phyloP scores from a whole-genome alignment of 2,329 filamentous ascomycete species.

The Fonsecaea nubica region DNA sequence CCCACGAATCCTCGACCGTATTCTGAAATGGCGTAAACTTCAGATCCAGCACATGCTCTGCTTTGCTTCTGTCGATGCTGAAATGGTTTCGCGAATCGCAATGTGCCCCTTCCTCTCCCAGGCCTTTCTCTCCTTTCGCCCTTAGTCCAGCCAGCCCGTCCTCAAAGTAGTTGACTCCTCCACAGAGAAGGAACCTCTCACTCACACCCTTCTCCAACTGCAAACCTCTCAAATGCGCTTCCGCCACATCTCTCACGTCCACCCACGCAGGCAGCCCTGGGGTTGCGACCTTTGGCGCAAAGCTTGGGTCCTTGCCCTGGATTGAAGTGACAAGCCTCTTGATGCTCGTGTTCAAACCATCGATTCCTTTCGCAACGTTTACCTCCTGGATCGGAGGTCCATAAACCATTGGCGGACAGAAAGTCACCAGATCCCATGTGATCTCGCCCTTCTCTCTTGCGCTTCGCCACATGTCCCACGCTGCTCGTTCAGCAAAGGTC shows the following conservation, averaged over 20 bases:
- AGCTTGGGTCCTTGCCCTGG: constrained; percentile 18
- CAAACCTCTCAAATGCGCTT: constrained; percentile 30
- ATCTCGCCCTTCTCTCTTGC: constrained; percentile 36
- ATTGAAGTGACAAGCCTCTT: constrained; percentile 14
- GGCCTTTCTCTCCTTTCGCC: constrained; percentile 24
- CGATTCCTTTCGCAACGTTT: constrained; percentile 19
- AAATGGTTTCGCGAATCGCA: constrained; percentile 21
- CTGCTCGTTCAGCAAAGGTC: constrained; percentile 40
- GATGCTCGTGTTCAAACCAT: constrained; percentile 25
- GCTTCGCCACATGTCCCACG: constrained; percentile 40
- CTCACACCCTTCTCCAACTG: constrained; percentile 27
- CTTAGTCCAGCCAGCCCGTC: constrained; percentile 29
- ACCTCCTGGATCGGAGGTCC: constrained; percentile 48
- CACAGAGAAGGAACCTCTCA: constrained; percentile 28
- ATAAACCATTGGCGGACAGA: constrained; percentile 57
- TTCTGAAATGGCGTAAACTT: constrained; percentile 24
- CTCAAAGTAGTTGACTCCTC: constrained; percentile 28
- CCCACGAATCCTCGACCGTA: constrained; percentile 30
- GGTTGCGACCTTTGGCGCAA: constrained; percentile 23
- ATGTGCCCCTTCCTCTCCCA: constrained; percentile 24
- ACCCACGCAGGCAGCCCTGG: constrained; percentile 33
- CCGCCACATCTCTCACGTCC: constrained; percentile 33
- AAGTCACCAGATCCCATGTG: constrained; percentile 39
- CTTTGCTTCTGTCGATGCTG: constrained; percentile 21
- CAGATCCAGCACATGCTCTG: constrained; percentile 25